Base-by-base conservation (phyloP, 805 yeast genomes). In the Candida suzukii region DNA sequence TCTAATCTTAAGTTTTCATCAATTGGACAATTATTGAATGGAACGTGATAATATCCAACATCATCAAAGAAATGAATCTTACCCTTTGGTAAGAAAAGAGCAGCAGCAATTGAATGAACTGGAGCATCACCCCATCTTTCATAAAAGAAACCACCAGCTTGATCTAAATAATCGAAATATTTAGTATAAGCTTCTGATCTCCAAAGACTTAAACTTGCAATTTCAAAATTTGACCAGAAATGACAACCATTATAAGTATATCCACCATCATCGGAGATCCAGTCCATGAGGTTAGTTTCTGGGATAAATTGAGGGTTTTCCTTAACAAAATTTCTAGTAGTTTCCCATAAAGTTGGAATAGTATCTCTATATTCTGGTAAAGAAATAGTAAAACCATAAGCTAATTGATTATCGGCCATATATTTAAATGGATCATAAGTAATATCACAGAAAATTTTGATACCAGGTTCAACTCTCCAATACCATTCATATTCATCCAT, bases 101-200 rank as follows among this genome's bases (percentile, higher is more conserved):
- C 68, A 18, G 86, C 95, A 26, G 93, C 96, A 54, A 87, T 80
- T 6, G 95, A 83, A 62, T 87, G 96, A 38, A 87, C 82, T 28
- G 96, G 96, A 22, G 95, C 95, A 63, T 87, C 96, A 52, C 95
- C 95, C 96, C 95, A 86, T 64, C 95, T 74, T 68, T 84, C 88
- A 61, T 87, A 88, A 67, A 83, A 88, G 67, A 88, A 88, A n/a
- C 95, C 95, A 60, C 96, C 95, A 14, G 82, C 75, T 46, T 75
- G 61, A 63, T 88, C 95, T 54, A 88, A 73, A 52, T 71, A 67
- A 17, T 84, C 83, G 52, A 88, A 88, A 62, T 81, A 88, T 42
- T 74, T 71, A 36, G 62, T 52, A 58, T 88, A 88, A 9, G 86
- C 86, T 40, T 80, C 76, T 17, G 76, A 62, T 58, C 93, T 73